Conservation (phyloP, 345 rosid species). For the Geranium rotundifolium region DNA sequence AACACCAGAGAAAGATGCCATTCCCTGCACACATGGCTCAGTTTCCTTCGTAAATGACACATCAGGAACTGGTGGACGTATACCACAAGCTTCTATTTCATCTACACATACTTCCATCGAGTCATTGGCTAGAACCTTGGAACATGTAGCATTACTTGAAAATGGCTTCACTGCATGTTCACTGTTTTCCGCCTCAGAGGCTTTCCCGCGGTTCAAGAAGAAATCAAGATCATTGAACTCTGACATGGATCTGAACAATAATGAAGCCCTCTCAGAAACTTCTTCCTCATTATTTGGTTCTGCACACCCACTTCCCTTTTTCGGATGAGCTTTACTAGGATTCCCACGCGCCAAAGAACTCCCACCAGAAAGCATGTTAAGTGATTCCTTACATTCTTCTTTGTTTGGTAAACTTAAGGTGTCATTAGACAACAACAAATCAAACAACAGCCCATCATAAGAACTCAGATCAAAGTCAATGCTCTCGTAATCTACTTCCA, state of each 20-base stretch:
- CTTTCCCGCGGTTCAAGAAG: conserved; percentile 71
- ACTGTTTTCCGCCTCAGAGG: conserved; percentile 23
- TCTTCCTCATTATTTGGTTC: conserved; percentile 23
- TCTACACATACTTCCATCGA: conserved; percentile 16
- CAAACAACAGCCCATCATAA: conserved; percentile 33
- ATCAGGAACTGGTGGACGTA: conserved; percentile 20
- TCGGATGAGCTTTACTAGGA: conserved; percentile 19
- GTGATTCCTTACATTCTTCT: conserved; percentile 30
- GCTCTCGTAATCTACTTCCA: conserved; percentile 25
- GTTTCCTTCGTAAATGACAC: conserved; percentile 22
- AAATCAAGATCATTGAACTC: conserved; percentile 72
- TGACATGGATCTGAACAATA: conserved; percentile 53
- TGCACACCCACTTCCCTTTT: conserved; percentile 13
- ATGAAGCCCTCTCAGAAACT: conserved; percentile 31
- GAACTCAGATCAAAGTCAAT: conserved; percentile 27
- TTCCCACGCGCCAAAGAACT: conserved; percentile 17
- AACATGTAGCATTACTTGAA: conserved; percentile 14
- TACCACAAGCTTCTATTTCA: conserved; percentile 21
- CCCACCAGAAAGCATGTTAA: conserved; percentile 20
- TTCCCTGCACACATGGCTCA: conserved; percentile 22
- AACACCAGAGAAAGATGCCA: conserved; percentile 23
- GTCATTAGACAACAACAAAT: conserved; percentile 47
- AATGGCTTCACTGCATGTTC: conserved; percentile 20
- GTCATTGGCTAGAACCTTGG: conserved; percentile 19
- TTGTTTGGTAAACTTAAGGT: conserved; percentile 17